These are phyloP conservation scores for Naganishia sp. DNA, from an alignment of 1,284 basidiomycete species.

Conservation along the genomic window DNA sequence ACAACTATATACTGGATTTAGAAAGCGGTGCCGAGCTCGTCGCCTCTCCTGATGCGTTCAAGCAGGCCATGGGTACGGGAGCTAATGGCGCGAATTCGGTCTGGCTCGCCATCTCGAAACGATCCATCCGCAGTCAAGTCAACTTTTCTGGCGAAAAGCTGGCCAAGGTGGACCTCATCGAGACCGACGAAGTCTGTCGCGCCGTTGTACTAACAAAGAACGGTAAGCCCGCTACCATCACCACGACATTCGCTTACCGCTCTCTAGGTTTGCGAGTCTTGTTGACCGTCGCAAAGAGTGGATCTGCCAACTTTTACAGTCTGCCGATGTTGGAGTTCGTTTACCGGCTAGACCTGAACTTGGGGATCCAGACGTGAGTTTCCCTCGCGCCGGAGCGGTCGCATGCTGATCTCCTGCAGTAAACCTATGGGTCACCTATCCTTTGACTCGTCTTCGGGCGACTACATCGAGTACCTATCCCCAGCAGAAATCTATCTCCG, in stretches of 20 bases:
- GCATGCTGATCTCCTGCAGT: slow-evolving; percentile 31
- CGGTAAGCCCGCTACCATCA: slow-evolving; percentile 50
- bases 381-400: background rate
- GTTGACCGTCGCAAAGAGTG: slow-evolving; percentile 64
- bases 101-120: slow-evolving; percentile 52
- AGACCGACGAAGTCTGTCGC: slow-evolving; percentile 61
- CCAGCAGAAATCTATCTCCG: slow-evolving; percentile 51
- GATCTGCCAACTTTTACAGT: slow-evolving; percentile 65
- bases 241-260: background rate
- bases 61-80: slow-evolving; percentile 39
- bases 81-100: slow-evolving; percentile 54
- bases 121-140: slow-evolving; percentile 48
- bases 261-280: slow-evolving; percentile 60
- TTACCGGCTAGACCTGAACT: slow-evolving; percentile 47
- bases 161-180: slow-evolving; percentile 57
- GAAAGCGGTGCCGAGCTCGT: slow-evolving; percentile 59
- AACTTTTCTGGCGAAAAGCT: slow-evolving; percentile 55
- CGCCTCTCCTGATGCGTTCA: slow-evolving; percentile 57
- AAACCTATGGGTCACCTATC: slow-evolving; percentile 45
- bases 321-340: slow-evolving; percentile 60
- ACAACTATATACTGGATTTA: slow-evolving; percentile 63
- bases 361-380: slow-evolving; percentile 40
- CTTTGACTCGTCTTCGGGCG: slow-evolving; percentile 52
- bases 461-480: slow-evolving; percentile 51
- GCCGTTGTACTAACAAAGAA: slow-evolving; percentile 64